Evolutionary conservation across 176 grass and related monocot species (phyloP).

Genomic region (Paspalum notatum): DNA sequence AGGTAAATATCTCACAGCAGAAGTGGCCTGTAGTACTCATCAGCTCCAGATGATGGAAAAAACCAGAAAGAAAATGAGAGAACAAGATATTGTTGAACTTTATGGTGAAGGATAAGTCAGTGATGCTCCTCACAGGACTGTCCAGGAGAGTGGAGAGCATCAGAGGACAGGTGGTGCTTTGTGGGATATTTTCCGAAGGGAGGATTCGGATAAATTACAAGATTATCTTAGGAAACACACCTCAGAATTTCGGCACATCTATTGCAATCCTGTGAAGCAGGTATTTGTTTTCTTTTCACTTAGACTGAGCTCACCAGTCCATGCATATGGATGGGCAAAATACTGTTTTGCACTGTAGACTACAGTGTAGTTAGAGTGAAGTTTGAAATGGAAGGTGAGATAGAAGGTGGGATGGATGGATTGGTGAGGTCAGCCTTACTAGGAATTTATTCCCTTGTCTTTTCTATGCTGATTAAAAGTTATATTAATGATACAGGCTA

Average conservation of each 20-base stretch:
- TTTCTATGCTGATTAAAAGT: conserved; percentile 9
- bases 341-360: too few relatives aligned
- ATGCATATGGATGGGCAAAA: too few relatives aligned
- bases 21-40: background rate
- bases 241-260: conserved; percentile 60
- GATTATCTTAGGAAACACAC: conserved; percentile 63
- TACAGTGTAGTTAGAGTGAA: too few relatives aligned
- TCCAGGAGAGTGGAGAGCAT: background rate
- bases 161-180: conserved; percentile 41
- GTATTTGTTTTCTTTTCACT: too few relatives aligned
- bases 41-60: background rate
- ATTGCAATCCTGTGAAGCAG: conserved; percentile 59
- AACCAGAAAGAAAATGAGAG: background rate
- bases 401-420: too few relatives aligned
- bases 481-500: conserved; percentile 46
- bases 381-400: too few relatives aligned
- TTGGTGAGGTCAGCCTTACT: too few relatives aligned
- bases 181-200: conserved; percentile 67
- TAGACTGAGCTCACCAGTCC: too few relatives aligned
- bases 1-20: conserved; percentile 43
- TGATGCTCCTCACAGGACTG: too few relatives aligned
- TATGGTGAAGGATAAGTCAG: too few relatives aligned
- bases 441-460: background rate
- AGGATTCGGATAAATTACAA: conserved; percentile 60
- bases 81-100: background rate